Conservation (phyloP, 352 stramenopile genomes). For the Phytophthora capsici region DNA sequence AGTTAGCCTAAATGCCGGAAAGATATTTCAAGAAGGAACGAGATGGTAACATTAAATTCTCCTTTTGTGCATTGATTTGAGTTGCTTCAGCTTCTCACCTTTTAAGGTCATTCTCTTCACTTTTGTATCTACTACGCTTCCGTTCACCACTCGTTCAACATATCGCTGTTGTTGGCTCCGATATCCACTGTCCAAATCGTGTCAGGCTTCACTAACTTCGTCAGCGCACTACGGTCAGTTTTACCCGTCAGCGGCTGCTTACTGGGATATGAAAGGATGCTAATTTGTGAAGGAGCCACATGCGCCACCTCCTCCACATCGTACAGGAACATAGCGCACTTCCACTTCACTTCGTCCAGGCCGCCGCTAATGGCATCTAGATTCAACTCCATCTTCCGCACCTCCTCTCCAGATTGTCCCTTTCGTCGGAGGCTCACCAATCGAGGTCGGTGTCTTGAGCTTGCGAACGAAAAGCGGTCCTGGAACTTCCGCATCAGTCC, state of each 20-base stretch:
- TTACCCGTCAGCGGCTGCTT: constrained; percentile 73
- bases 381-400: constrained; percentile 80
- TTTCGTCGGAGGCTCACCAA: constrained; percentile 72
- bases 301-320: constrained; percentile 83
- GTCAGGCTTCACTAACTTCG: constrained; percentile 82
- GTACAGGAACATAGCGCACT: constrained; percentile 84
- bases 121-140: background rate
- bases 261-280: constrained; percentile 74
- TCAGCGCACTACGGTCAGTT: constrained; percentile 64
- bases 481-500: constrained; percentile 88
- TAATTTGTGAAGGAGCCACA: constrained; percentile 81
- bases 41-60: constrained; percentile 1
- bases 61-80: constrained; percentile 17
- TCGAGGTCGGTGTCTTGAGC: constrained; percentile 51
- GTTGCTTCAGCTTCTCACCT: background rate
- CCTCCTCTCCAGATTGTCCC: constrained; percentile 74
- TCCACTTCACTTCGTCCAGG: constrained; percentile 89
- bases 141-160: constrained; percentile 63
- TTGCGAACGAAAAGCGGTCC: constrained; percentile 69
- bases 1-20: too few species aligned
- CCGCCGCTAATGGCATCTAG: constrained; percentile 84
- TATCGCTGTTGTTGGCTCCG: constrained; percentile 67
- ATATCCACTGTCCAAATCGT: constrained; percentile 88
- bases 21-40: constrained; percentile 2
- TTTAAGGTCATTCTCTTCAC: background rate